These are phyloP conservation scores for Bothriochloa decipiens DNA, from an alignment of 176 grass and related monocot genomes.

Conservation along the genomic window DNA sequence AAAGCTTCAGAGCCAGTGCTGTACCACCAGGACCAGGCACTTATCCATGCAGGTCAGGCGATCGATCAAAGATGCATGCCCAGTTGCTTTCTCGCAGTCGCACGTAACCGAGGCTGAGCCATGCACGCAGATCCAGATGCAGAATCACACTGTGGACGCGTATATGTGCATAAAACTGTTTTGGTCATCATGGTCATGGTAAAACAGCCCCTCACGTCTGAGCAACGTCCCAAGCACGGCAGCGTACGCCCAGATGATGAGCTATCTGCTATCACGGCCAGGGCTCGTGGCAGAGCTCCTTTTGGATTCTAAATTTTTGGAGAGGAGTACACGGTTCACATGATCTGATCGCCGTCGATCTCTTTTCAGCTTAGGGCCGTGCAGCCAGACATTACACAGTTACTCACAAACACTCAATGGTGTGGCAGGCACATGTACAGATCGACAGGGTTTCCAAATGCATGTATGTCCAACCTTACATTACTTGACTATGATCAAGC, in stretches of 20 bases:
- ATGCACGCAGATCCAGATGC: background rate
- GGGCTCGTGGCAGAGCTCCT: background rate
- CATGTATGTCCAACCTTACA: background rate
- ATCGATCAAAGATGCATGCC: conserved; percentile 15
- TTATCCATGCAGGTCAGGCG: background rate
- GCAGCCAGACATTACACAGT: background rate
- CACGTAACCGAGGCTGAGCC: conserved; percentile 30
- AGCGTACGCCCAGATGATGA: conserved; percentile 15
- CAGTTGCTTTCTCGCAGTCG: conserved; percentile 38
- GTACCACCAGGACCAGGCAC: conserved; percentile 4
- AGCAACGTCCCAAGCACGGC: conserved; percentile 23
- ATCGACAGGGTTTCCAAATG: background rate
- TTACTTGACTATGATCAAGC: background rate
- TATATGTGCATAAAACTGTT: conserved; percentile 41
- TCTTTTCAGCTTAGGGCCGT: conserved; percentile 3
- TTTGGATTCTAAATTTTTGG: background rate
- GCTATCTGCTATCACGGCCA: background rate
- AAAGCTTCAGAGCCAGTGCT: conserved; percentile 33
- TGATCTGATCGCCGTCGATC: background rate
- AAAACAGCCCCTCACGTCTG: conserved; percentile 40
- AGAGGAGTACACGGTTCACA: conserved; percentile 27
- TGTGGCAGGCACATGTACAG: background rate
- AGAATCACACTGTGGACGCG: background rate
- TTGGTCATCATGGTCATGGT: conserved; percentile 51
- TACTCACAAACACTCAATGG: background rate